phyloP scores from a whole-genome alignment of 331 rosid species.

The Rhamnella rubrinervis region DNA sequence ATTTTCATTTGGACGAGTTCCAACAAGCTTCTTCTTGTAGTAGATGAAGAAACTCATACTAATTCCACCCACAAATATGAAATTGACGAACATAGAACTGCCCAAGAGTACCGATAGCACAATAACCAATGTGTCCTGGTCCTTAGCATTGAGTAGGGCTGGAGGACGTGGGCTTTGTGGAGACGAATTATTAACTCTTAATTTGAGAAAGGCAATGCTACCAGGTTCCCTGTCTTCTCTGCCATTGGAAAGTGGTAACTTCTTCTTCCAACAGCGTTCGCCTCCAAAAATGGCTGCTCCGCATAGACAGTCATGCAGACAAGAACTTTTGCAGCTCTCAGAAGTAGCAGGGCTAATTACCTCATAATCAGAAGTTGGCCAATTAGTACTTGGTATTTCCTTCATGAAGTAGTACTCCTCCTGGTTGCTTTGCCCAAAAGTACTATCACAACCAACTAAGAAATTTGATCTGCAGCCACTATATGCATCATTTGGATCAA shows the following conservation, averaged over 20 bases:
- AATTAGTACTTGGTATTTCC: background rate
- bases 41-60: background rate
- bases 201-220: slow-evolving; percentile 16
- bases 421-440: background rate
- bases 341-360: background rate
- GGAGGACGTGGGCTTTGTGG: background rate
- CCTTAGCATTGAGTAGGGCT: background rate
- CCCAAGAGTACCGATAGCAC: slow-evolving; percentile 23
- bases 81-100: slow-evolving; percentile 23
- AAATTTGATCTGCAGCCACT: slow-evolving; percentile 21
- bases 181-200: slow-evolving; percentile 1
- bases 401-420: background rate
- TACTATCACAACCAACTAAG: slow-evolving; percentile 3
- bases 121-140: background rate
- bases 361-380: slow-evolving; percentile 4
- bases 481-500: slow-evolving; percentile 17
- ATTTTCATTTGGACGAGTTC: background rate
- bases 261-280: slow-evolving; percentile 33
- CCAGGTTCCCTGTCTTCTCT: background rate
- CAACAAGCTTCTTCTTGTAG: background rate
- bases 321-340: slow-evolving; percentile 6
- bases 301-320: slow-evolving; percentile 32
- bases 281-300: slow-evolving; percentile 4
- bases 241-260: slow-evolving; percentile 32
- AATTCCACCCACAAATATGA: slow-evolving; percentile 11